phyloP scores from a whole-genome alignment of 1,139 yeast species.

The Martiniozyma asiatica region DNA sequence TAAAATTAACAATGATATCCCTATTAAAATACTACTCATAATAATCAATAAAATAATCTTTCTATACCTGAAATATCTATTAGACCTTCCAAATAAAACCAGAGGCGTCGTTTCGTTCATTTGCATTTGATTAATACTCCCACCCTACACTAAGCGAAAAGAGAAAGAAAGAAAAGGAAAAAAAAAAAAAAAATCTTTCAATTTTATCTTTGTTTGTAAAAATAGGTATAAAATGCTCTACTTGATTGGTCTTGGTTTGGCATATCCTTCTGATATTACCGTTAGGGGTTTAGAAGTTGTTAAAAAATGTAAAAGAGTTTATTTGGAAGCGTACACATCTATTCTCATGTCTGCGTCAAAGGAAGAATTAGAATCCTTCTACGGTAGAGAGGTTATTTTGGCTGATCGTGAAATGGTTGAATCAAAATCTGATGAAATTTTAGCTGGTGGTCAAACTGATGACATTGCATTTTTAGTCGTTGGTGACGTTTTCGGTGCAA shows the following conservation, averaged over 20 bases:
- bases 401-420: conserved; percentile 96
- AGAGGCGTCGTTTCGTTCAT: too few relatives aligned
- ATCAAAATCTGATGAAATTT: conserved; percentile 70
- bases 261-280: conserved; percentile 82
- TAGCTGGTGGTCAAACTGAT: conserved; percentile 62
- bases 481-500: conserved; percentile 97
- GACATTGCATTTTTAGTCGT: conserved; percentile 92
- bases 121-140: too few relatives aligned
- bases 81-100: too few relatives aligned
- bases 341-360: conserved; percentile 87
- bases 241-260: conserved; percentile 82
- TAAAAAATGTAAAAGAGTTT: conserved; percentile 72
- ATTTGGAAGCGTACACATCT: conserved; percentile 90
- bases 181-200: too few relatives aligned
- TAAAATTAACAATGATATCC: too few relatives aligned
- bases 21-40: too few relatives aligned
- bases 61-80: too few relatives aligned
- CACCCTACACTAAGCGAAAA: too few relatives aligned
- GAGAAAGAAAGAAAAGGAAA: too few relatives aligned
- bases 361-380: conserved; percentile 57
- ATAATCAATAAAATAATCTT: too few relatives aligned
- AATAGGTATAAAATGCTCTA: conserved; percentile 66
- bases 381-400: conserved; percentile 72
- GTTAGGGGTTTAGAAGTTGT: conserved; percentile 88
- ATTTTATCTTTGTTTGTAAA: too few relatives aligned